phyloP scores from a whole-genome alignment of 1,284 basidiomycete species.

The Leccinum huronense region DNA sequence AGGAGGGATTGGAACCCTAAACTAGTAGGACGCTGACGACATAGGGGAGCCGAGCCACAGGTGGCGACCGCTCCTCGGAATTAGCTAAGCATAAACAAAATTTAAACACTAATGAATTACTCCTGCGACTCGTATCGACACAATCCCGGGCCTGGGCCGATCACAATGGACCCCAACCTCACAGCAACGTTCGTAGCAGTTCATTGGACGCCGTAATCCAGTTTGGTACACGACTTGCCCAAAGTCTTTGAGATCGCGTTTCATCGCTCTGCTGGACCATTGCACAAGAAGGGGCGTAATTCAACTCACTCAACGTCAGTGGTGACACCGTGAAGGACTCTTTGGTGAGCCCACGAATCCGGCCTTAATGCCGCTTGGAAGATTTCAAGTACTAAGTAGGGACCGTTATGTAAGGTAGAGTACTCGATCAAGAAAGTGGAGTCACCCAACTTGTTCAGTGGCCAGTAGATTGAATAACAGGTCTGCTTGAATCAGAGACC shows the following conservation, averaged over 20 bases:
- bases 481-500: constrained; percentile 84
- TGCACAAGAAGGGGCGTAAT: not conserved
- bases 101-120: too few species aligned
- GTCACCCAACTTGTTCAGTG: constrained; percentile 68
- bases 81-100: too few species aligned
- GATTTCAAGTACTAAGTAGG: constrained; percentile 48
- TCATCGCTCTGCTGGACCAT: constrained; percentile 58
- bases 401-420: constrained; percentile 11
- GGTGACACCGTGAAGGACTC: constrained; percentile 41
- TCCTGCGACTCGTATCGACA: too few species aligned
- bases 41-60: too few species aligned
- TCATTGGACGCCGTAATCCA: too few species aligned
- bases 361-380: constrained; percentile 57
- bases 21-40: too few species aligned
- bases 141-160: too few species aligned
- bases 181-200: too few species aligned
- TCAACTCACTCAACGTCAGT: constrained; percentile 29
- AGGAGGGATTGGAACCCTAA: too few species aligned
- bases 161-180: too few species aligned
- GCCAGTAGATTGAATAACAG: constrained; percentile 88
- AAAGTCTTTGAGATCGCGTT: constrained; percentile 42
- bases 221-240: too few species aligned
- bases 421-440: not conserved
- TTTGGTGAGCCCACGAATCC: constrained; percentile 57
- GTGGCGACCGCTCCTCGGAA: too few species aligned